Evolutionary conservation across 2,329 filamentous ascomycete species (phyloP), one percentile per base, ranked within the genome.

Genomic region (Fusarium nodosum): DNA sequence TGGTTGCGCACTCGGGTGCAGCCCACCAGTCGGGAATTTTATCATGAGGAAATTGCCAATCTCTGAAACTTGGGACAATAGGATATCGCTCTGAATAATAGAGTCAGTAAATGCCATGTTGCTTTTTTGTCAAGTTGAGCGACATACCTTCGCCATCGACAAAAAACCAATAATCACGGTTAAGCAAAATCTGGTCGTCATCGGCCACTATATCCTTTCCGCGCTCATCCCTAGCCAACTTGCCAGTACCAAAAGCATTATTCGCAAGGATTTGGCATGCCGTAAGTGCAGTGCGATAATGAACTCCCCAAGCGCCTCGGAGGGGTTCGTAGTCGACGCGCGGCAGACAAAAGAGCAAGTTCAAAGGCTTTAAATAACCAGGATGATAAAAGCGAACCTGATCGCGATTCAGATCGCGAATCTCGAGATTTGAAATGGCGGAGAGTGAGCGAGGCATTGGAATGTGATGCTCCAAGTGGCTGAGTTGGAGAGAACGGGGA

Each of bases 21-120:
- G 28, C 31, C 69, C 69, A 72, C 66, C 63, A 72, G 7, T 56
- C 60, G 0, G 69, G 69, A 0, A 72, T 18, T 26, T 36, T 60
- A 13, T 70, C 69, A 2, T 72, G 69, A 4, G 69, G 69, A 8
- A 72, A 72, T 16, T 72, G 55, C 69, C 69, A 72, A 15, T 72
- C 69, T 26, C 45, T 61, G 13, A 72, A 72, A 30, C 56, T 62
- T 0, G 69, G 69, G 1, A 71, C 68, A 15, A 71, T 41, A 3
- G 69, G 38, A 24, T 71, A 71, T 39, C 68, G 67, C n/a, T 60
- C 68, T 70, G 8, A 5, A 11, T 30, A 4, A 30, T 30, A 30
- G 0, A 10, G 15, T 34, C 11, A 8, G n/a, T 69, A 11, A 69
- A 62, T 22, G 6, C 5, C 16, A 0, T 1, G 3, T 5, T 2